These are phyloP conservation scores for Cryptococcus sp. DNA, from an alignment of 1,284 basidiomycete genomes.

Conservation along the genomic window DNA sequence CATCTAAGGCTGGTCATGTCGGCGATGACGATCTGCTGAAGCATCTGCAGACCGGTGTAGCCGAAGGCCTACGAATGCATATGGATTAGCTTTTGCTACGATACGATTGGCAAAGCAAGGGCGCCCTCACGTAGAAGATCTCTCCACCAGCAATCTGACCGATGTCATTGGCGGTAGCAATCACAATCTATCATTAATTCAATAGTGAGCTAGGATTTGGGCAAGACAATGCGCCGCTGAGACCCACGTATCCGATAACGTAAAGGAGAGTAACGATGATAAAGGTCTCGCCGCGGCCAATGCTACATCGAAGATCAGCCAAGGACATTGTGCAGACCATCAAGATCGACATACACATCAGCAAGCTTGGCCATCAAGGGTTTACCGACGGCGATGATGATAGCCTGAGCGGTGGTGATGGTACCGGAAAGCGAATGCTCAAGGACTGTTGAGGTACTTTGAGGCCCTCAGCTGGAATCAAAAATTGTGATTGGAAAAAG, in stretches of 20 bases:
- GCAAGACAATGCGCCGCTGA: conserved; percentile 1
- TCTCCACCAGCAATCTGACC: conserved; percentile 60
- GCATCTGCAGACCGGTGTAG: conserved; percentile 65
- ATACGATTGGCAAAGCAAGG: no score
- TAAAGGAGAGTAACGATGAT: conserved; percentile 59
- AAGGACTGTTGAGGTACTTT: conserved; percentile 57
- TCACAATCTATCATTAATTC: conserved; percentile 61
- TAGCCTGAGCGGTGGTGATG: conserved; percentile 58
- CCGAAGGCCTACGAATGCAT: conserved; percentile 39
- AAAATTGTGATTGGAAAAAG: background rate
- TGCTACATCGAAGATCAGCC: conserved; percentile 18
- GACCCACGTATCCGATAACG: conserved; percentile 59
- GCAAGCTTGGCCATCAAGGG: conserved; percentile 78
- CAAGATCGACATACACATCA: conserved; percentile 58
- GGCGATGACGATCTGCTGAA: conserved; percentile 73
- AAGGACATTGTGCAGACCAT: background rate
- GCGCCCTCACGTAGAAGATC: conserved; percentile 47
- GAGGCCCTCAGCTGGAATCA: background rate
- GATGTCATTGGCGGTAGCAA: conserved; percentile 65
- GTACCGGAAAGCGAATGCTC: conserved; percentile 64
- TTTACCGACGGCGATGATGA: conserved; percentile 67
- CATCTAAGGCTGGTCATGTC: conserved; percentile 77
- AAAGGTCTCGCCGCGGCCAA: conserved; percentile 61
- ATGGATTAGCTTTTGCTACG: background rate
- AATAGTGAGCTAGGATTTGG: conserved; percentile 5